Evolutionary conservation across 2,329 filamentous ascomycete species (phyloP), one percentile per base, ranked within the genome.

Genomic region (Aspergillus terreus): DNA sequence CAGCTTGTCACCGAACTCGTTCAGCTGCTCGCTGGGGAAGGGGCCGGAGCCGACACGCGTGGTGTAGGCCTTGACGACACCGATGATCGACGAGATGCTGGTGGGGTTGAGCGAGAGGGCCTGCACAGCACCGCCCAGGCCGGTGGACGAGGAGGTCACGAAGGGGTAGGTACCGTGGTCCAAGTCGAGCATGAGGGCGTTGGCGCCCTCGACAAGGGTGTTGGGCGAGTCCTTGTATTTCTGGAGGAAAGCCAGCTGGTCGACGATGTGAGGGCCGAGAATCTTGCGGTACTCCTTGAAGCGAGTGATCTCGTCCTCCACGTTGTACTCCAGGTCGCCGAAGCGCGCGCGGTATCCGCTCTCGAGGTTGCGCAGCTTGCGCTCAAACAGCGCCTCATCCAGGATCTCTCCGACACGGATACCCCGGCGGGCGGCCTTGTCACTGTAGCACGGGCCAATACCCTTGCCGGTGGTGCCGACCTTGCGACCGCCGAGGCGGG

Each of bases 21-120:
- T 82, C 50, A 81, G 68, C 63, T 83, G 80, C 64, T 86, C 83
- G 10, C 79, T 82, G 2, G 83, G 83, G 71, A 86, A 85, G 6
- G 83, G 83, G 2, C 83, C 83, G 15, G 77, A 80, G 58, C 75
- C 76, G 30, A 82, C 80, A 45, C 80, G 78, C 4, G 82, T 83
- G 42, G 82, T 84, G 74, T 86, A 85, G 25, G 83, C 82, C 65
- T 86, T 86, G 43, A 85, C 79, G 2, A 86, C 82, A 49, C 83
- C 83, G 59, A 85, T 80, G 50, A 83, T 78, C 54, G 78, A 77
- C 53, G 75, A 77, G 59, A 85, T 77, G 55, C 77, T 78, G 50
- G 76, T 73, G 49, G 80, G 82, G 64, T 78, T 80, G 35, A 85
- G 68, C 35, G 81, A 81, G 14, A 85, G 76, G 21, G 82, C 82